Conservation (phyloP, 2,329 filamentous ascomycete genomes). For the Cercospora brassicicola region DNA sequence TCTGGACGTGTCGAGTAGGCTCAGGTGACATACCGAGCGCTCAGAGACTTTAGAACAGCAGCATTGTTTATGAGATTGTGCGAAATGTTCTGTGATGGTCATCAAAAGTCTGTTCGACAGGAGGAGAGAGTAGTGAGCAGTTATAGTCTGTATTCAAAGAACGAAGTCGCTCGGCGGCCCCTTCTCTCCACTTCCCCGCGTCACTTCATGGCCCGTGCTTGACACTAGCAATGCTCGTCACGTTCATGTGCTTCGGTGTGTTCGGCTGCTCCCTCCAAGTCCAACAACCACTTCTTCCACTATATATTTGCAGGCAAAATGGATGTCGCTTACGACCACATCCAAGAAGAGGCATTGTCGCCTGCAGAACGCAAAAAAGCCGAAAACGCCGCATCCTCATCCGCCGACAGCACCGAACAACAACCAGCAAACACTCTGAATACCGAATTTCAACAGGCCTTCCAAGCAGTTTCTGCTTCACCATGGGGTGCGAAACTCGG, state of each 20-base stretch:
- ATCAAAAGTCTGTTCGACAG: not conserved
- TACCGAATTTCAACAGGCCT: conserved; percentile 88
- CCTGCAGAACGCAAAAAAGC: conserved; percentile 46
- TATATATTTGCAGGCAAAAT: conserved; percentile 51
- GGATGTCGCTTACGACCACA: conserved; percentile 97
- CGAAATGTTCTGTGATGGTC: not conserved
- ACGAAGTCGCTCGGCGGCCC: not conserved
- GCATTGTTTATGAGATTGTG: not conserved
- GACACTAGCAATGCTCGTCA: not conserved
- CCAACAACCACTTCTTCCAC: not conserved
- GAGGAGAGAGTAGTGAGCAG: not conserved
- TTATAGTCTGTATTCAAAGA: not conserved
- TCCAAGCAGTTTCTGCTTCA: conserved; percentile 86
- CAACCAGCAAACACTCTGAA: conserved; percentile 57
- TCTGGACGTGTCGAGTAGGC: not conserved
- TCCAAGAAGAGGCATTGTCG: conserved; percentile 75
- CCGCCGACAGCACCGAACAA: conserved; percentile 25
- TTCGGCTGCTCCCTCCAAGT: not conserved
- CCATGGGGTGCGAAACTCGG: conserved; percentile 89
- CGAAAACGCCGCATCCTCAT: conserved; percentile 8
- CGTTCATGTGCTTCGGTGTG: not conserved
- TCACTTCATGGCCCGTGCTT: not conserved
- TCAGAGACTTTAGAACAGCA: not conserved
- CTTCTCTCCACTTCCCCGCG: conserved; percentile 3
- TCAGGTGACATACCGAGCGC: not conserved